Base-by-base conservation (phyloP, 2,329 filamentous ascomycete genomes). In the Arthrobotrys pseudoclavata region DNA sequence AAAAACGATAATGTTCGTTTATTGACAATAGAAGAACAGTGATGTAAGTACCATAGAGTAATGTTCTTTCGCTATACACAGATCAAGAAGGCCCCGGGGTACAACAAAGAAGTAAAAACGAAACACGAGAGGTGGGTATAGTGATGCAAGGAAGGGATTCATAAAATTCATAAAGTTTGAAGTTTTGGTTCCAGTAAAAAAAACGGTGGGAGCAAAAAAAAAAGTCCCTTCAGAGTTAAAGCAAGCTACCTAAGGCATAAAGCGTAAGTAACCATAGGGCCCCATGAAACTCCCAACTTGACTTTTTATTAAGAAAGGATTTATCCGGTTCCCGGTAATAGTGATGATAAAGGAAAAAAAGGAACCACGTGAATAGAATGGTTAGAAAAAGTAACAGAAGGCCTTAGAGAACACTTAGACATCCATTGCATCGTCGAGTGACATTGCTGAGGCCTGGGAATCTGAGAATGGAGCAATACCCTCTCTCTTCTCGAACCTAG, bases 401-500 rank as follows among this genome's bases (percentile, higher is more conserved):
- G 34, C 12, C 10, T 2, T 42, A 34, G 40, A 62, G 6, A 7
- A 50, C 1, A 2, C 3, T 55, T 53, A 76, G n/a, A 37, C 72
- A 62, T 70, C 61, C 72, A 76, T 76, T 29, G 15, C 42, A 22
- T 70, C 66, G 37, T 76, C 72, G 1, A 76, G n/a, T 24, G 61
- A 70, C 72, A 76, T 76, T 15, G 45, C 72, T 6, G 72, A 76
- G 20, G 61, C 15, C 29, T 76, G 72, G 4, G 72, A 76, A 45
- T 78, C 75, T 3, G 67, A 71, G 40, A 78, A 78, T 15, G 75
- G 75, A 12, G 75, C 75, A 53, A 78, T 55, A 3, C 75, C 75
- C 18, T 78, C 75, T 22, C 75, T 68, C 53, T 78, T 78, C 53
- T 78, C 75, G n/a, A 78, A 78, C 42, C 75, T 78, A 1, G 75